Conservation (phyloP, 2,329 filamentous ascomycete genomes). For the Phialophora macrospora region DNA sequence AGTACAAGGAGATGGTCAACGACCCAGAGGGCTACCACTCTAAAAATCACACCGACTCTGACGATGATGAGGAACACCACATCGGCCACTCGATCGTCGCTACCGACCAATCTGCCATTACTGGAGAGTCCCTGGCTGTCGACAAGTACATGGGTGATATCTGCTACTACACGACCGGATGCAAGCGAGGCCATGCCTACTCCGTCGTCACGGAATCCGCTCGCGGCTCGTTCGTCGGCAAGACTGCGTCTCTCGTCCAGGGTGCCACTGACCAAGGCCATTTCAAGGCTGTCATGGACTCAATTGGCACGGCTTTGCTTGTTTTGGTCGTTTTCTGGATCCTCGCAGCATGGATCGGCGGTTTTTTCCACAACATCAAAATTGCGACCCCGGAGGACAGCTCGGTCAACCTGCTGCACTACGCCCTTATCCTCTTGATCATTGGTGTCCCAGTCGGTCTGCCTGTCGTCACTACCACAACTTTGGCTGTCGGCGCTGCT, state of each 20-base stretch:
- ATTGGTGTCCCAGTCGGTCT: conserved; percentile 81
- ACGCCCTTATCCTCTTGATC: conserved; percentile 72
- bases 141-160: conserved; percentile 78
- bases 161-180: conserved; percentile 79
- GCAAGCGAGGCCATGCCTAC: conserved; percentile 79
- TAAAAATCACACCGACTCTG: conserved; percentile 62
- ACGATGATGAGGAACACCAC: conserved; percentile 64
- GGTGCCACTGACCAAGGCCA: conserved; percentile 76
- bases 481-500: conserved; percentile 75
- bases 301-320: conserved; percentile 73
- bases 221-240: conserved; percentile 75
- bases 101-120: conserved; percentile 79
- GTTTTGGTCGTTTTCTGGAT: conserved; percentile 80
- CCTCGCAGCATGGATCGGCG: conserved; percentile 74
- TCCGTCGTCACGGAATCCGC: conserved; percentile 70
- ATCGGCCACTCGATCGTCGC: conserved; percentile 71
- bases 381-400: conserved; percentile 64
- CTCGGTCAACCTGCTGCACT: conserved; percentile 69
- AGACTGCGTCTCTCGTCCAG: conserved; percentile 74
- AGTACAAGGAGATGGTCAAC: conserved; percentile 67
- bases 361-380: conserved; percentile 73
- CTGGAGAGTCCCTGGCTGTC: conserved; percentile 77
- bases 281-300: conserved; percentile 85
- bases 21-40: conserved; percentile 65
- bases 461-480: conserved; percentile 78